Base-by-base conservation (phyloP, 306 rosid genomes). In the Canavalia ensiformis region DNA sequence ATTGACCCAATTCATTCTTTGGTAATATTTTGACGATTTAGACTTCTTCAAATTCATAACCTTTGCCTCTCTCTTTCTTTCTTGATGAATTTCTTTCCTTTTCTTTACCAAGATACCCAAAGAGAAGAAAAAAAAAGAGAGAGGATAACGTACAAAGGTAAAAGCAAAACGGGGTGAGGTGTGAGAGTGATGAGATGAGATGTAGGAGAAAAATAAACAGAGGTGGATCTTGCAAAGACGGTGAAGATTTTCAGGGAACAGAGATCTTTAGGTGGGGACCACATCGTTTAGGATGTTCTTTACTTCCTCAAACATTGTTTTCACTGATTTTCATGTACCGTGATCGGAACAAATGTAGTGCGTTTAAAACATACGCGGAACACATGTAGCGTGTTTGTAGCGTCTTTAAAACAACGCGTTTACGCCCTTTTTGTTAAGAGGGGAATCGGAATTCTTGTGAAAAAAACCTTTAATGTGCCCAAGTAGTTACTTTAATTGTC, bases 311-410 rank as follows among this genome's bases (percentile, higher is more conserved):
- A 70, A 79, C 52, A 3, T n/a, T 4, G 62, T 45, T 44, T 44
- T 67, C 90, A 55, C 88, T 79, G 39, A 85, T 47, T 80, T 82
- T 68, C 28, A 85, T 35, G 82, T 18, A 63, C 69, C 9, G 54
- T 25, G 77, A 78, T 76, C 65, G 66, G 84, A 49, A 75, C 86
- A 73, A 74, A 87, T 82, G 85, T 67, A 31, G n/a, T n/a, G 5
- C 2, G 34, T n/a, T 60, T 18, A 18, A 18, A 18, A 18, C 25
- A 18, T 18, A 18, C 25, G 25, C 25, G 25, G 25, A 18, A 18
- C 25, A 18, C 25, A 18, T 18, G 25, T 18, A 18, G 25, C 25
- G 25, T 18, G 25, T 18, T 18, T 18, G 25, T 18, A 18, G 25
- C 25, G 25, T 18, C 25, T 18, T 18, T 18, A 18, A 18, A 18